Percentiles rank a stretch among this genome's conserved stretches.
Conservation (phyloP, 768 basidiomycete species). For the Calocera cornea region DNA sequence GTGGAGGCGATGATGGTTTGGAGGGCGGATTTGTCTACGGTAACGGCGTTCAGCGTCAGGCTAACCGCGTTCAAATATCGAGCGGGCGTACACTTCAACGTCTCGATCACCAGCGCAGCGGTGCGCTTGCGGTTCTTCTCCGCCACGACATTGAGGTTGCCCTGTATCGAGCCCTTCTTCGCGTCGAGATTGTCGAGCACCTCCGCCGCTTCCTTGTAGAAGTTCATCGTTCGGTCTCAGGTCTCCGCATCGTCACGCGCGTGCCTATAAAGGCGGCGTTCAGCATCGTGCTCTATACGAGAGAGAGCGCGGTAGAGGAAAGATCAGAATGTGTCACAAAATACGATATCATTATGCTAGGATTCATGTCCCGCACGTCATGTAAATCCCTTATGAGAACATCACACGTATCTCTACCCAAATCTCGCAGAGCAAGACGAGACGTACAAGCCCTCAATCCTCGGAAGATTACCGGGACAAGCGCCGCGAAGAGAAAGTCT, state of each 20-base stretch:
- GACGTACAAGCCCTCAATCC: too few species aligned
- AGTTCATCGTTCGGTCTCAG: conserved; percentile 50
- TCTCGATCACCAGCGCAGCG: conserved; percentile 82
- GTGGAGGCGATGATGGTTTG: conserved; percentile 52
- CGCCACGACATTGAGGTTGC: conserved; percentile 57
- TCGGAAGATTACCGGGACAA: too few species aligned
- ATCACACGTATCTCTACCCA: too few species aligned
- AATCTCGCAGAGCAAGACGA: too few species aligned
- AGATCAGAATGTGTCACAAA: conserved; percentile 14
- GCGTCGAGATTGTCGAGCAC: conserved; percentile 73
- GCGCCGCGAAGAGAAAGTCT: too few species aligned
- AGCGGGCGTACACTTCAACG: conserved; percentile 83
- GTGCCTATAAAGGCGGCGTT: neutral
- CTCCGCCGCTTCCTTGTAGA: conserved; percentile 83
- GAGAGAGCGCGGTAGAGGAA: neutral
- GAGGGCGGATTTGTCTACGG: conserved; percentile 63
- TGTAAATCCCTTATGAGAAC: too few species aligned
- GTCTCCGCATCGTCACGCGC: neutral
- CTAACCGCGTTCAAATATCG: conserved; percentile 15
- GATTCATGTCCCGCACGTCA: neutral
- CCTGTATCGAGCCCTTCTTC: conserved; percentile 86
- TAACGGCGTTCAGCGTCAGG: neutral
- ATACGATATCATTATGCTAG: conserved; percentile 12
- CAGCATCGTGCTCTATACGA: neutral
- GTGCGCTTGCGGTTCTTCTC: conserved; percentile 64